Evolutionary conservation across 768 basidiomycete genomes (phyloP).

Genomic region (Chalciporus piperatus): DNA sequence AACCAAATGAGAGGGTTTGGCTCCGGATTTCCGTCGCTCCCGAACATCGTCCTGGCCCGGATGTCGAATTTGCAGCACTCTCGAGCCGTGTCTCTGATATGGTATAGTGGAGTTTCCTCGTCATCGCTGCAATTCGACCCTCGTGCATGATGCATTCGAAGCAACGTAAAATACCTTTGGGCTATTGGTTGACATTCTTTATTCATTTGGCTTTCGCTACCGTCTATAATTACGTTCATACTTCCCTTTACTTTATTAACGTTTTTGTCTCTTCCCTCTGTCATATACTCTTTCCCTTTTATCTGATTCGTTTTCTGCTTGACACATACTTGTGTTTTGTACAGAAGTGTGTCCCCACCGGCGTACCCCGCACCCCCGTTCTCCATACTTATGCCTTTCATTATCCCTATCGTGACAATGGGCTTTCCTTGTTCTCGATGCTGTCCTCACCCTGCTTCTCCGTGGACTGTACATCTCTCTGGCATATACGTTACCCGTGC

Average conservation of each 20-base stretch:
- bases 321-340: slow-evolving; percentile 27
- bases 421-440: slow-evolving; percentile 24
- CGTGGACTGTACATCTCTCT: slow-evolving; percentile 24
- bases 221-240: slow-evolving; percentile 25
- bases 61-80: slow-evolving; percentile 8
- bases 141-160: slow-evolving; percentile 6
- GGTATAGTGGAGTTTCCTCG: slow-evolving; percentile 1
- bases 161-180: slow-evolving; percentile 38
- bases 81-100: slow-evolving; percentile 7
- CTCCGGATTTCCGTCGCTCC: slow-evolving; percentile 35
- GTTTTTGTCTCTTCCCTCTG: slow-evolving; percentile 22
- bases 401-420: slow-evolving; percentile 25
- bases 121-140: not conserved
- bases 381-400: slow-evolving; percentile 32
- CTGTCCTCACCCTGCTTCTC: slow-evolving; percentile 16
- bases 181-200: slow-evolving; percentile 66
- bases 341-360: slow-evolving; percentile 16
- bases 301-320: slow-evolving; percentile 28
- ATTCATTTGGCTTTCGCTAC: slow-evolving; percentile 41
- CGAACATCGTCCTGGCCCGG: slow-evolving; percentile 5
- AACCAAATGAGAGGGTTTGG: slow-evolving; percentile 41
- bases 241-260: slow-evolving; percentile 28
- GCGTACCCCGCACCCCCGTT: slow-evolving; percentile 23
- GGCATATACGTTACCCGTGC: slow-evolving; percentile 21
- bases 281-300: slow-evolving; percentile 33